Conservation (phyloP, 164 flowering plant genomes). For the Dillenia suffruticosa region DNA sequence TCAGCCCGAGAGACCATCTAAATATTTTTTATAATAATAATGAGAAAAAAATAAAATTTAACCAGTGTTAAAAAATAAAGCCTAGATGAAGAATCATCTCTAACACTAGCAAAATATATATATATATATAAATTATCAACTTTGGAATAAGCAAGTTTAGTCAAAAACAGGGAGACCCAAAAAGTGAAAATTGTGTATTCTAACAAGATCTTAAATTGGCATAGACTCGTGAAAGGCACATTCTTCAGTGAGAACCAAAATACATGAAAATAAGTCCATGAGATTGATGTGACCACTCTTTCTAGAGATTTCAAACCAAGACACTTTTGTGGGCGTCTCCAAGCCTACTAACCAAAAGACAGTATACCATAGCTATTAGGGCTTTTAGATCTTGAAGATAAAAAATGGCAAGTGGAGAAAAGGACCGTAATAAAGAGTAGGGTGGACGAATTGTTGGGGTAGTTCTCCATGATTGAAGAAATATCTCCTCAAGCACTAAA, state of each 20-base stretch:
- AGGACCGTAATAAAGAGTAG: conserved; percentile 8
- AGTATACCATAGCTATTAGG: not conserved
- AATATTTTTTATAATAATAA: too few species aligned
- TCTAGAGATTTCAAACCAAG: not conserved
- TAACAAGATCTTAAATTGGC: too few species aligned
- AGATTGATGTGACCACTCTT: not conserved
- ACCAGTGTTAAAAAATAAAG: too few species aligned
- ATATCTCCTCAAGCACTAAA: conserved; percentile 25
- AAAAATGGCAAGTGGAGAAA: conserved; percentile 2
- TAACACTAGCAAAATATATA: too few species aligned
- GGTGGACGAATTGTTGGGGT: conserved; percentile 9
- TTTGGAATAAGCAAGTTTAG: too few species aligned
- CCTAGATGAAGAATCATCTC: too few species aligned
- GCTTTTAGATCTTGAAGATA: not conserved
- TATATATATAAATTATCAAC: too few species aligned
- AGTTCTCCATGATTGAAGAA: conserved; percentile 17
- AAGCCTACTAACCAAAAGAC: not conserved
- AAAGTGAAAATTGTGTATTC: too few species aligned
- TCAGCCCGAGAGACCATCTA: too few species aligned
- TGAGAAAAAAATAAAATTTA: too few species aligned
- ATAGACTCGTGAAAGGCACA: too few species aligned
- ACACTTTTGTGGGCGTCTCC: not conserved
- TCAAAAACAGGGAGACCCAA: too few species aligned
- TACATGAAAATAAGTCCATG: not conserved
- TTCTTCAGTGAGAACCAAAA: not conserved